A percentile compares a stretch with the other conserved stretches of the same genome.
Evolutionary conservation across 192 early-diverging fungal species (phyloP).

Genomic region (Podila minutissima): DNA sequence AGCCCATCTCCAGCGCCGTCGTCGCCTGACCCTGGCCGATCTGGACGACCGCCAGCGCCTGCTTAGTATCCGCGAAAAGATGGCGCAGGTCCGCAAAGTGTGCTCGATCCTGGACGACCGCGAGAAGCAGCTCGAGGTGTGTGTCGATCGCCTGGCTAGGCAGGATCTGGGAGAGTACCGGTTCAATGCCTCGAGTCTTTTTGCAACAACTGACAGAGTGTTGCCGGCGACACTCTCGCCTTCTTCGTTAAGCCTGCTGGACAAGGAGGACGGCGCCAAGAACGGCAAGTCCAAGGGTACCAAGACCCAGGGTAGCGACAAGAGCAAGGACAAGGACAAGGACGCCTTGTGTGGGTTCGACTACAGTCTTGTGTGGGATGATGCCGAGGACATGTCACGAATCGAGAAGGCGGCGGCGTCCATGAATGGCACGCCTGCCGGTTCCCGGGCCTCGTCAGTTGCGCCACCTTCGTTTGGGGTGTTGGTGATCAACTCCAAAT

Average conservation of each 20-base stretch:
- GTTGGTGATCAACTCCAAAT: conserved; percentile 17
- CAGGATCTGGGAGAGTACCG: conserved; percentile 24
- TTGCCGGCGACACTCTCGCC: not conserved
- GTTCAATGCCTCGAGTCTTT: not conserved
- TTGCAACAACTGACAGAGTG: not conserved
- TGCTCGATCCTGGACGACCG: conserved; percentile 24
- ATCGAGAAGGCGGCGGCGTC: conserved; percentile 18
- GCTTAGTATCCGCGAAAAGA: conserved; percentile 47
- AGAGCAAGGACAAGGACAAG: conserved; percentile 35
- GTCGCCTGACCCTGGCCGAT: conserved; percentile 53
- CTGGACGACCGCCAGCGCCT: conserved; percentile 54
- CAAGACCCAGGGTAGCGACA: conserved; percentile 9
- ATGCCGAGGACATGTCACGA: conserved; percentile 29
- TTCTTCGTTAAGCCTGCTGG: not conserved
- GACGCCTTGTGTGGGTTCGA: conserved; percentile 59
- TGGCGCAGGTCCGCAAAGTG: conserved; percentile 29
- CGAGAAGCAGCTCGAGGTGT: conserved; percentile 25
- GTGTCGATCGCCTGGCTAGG: conserved; percentile 33
- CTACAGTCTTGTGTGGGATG: conserved; percentile 54
- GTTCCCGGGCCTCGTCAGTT: conserved; percentile 31
- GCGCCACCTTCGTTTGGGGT: conserved; percentile 37
- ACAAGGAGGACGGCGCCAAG: conserved; percentile 14
- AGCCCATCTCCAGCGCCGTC: conserved; percentile 28
- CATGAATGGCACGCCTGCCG: conserved; percentile 17
- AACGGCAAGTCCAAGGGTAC: conserved; percentile 14